These are phyloP conservation scores for Xylariaceae sp. DNA, from an alignment of 2,329 filamentous ascomycete species.

Conservation along the genomic window DNA sequence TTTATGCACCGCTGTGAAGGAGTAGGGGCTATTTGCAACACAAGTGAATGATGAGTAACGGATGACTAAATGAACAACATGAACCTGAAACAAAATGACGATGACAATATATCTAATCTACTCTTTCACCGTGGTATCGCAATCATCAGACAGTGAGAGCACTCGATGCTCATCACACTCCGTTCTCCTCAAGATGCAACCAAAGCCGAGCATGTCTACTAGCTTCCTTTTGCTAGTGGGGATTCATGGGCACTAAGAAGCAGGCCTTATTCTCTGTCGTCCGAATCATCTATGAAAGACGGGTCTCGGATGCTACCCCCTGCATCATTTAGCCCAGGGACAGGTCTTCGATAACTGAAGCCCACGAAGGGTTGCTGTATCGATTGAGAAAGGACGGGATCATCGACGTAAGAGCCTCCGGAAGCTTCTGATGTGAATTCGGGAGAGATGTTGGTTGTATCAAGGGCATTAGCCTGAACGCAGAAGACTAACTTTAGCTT, in stretches of 20 bases:
- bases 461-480: conserved; percentile 78
- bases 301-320: conserved; percentile 75
- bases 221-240: neutral
- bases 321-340: conserved; percentile 89
- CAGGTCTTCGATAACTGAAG: conserved; percentile 96
- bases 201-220: neutral
- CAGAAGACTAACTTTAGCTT: conserved; percentile 10
- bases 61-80: neutral
- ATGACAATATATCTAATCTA: neutral
- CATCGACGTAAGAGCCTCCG: conserved; percentile 91
- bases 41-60: neutral
- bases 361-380: conserved; percentile 96
- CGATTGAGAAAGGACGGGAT: conserved; percentile 85
- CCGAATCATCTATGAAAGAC: neutral
- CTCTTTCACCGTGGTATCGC: neutral
- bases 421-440: conserved; percentile 92
- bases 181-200: neutral
- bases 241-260: neutral
- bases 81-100: neutral
- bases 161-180: neutral
- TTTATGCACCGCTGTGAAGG: no score
- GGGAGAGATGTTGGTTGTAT: conserved; percentile 89
- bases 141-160: neutral
- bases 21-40: neutral
- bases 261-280: neutral